Conservation (phyloP, 176 grass and related monocot genomes). For the Zoysia japonica region DNA sequence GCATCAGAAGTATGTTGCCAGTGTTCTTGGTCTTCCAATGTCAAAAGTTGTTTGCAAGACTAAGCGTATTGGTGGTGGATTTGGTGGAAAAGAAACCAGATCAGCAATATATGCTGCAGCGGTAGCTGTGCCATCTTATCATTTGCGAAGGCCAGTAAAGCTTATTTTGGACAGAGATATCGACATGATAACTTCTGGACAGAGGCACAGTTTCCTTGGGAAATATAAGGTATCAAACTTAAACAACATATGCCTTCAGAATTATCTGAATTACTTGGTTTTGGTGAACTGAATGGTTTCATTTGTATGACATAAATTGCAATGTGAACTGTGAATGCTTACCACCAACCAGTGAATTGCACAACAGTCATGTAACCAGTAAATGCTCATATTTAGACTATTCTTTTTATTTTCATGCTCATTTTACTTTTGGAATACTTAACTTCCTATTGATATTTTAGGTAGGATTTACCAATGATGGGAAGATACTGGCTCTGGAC, state of each 20-base stretch:
- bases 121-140: conserved; percentile 71
- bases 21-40: conserved; percentile 75
- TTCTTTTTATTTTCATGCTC: neutral
- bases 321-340: conserved; percentile 6
- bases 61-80: conserved; percentile 94
- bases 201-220: conserved; percentile 91
- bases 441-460: conserved; percentile 37
- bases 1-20: conserved; percentile 66
- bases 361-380: conserved; percentile 13
- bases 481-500: conserved; percentile 85
- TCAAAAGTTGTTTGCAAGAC: conserved; percentile 94
- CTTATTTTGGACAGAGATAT: conserved; percentile 86
- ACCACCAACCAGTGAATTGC: conserved; percentile 5
- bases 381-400: neutral
- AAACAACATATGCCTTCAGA: conserved; percentile 1
- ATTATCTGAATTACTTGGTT: neutral
- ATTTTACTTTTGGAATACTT: conserved; percentile 10
- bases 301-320: neutral
- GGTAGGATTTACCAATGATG: conserved; percentile 87
- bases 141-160: conserved; percentile 73
- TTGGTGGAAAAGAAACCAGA: conserved; percentile 98
- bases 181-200: conserved; percentile 89
- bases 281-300: neutral
- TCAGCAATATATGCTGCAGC: conserved; percentile 74
- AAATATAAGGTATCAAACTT: conserved; percentile 77